Conservation (phyloP, 179 eudicot species). For the Beta corolliflora region DNA sequence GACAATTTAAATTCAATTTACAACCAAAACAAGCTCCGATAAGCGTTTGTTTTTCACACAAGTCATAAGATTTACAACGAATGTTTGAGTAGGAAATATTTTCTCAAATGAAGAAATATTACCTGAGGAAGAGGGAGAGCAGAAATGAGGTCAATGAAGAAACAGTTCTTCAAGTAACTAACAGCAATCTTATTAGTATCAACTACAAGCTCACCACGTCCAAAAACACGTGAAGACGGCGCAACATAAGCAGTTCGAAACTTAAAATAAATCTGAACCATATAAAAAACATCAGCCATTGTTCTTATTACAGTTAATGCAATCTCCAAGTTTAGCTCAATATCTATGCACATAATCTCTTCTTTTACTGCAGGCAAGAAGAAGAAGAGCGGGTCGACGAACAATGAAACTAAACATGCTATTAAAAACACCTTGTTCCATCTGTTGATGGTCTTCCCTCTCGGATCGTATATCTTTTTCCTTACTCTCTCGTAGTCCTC, state of each 20-base stretch:
- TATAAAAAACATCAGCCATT: constrained; percentile 56
- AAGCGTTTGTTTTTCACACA: too few relatives aligned
- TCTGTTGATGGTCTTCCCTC: constrained; percentile 45
- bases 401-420: constrained; percentile 62
- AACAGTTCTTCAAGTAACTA: constrained; percentile 50
- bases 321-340: constrained; percentile 38
- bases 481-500: constrained; percentile 39
- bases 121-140: constrained; percentile 92
- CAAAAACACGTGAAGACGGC: constrained; percentile 65
- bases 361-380: constrained; percentile 45
- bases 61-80: too few relatives aligned
- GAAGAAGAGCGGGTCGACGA: constrained; percentile 81
- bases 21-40: too few relatives aligned
- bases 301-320: constrained; percentile 47
- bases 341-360: constrained; percentile 46
- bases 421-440: constrained; percentile 80
- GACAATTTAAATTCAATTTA: too few relatives aligned
- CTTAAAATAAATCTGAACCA: constrained; percentile 57
- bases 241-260: constrained; percentile 80
- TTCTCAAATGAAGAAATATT: neutral
- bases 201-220: constrained; percentile 78
- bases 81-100: too few relatives aligned
- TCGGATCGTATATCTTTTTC: constrained; percentile 64
- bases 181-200: constrained; percentile 54
- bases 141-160: constrained; percentile 66